Conservation (phyloP, 1,284 basidiomycete species). For the Ustilago hordei region DNA sequence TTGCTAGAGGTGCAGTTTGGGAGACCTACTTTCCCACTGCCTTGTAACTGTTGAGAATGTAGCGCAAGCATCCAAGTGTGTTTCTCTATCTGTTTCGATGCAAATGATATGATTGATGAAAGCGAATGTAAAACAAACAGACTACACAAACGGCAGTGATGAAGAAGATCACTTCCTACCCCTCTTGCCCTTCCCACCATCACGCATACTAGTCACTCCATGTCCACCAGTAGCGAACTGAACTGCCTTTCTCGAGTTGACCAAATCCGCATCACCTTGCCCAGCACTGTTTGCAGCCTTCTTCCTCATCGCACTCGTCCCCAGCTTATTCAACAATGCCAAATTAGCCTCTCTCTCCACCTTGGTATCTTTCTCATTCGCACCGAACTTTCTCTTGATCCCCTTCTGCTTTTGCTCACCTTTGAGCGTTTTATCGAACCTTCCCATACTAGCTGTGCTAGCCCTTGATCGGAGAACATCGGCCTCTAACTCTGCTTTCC, state of each 20-base stretch:
- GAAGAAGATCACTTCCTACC: slow-evolving; percentile 16
- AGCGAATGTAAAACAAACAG: too few relatives aligned
- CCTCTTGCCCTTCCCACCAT: slow-evolving; percentile 42
- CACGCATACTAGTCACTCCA: slow-evolving; percentile 50
- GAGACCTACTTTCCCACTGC: too few relatives aligned
- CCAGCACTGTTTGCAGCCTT: slow-evolving; percentile 66
- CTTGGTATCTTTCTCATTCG: slow-evolving; percentile 77
- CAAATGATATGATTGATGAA: too few relatives aligned
- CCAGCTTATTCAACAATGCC: slow-evolving; percentile 81
- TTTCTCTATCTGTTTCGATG: too few relatives aligned
- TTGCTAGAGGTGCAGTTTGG: too few relatives aligned
- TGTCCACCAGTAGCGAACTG: slow-evolving; percentile 58
- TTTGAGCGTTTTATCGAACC: slow-evolving; percentile 84
- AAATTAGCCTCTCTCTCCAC: slow-evolving; percentile 81
- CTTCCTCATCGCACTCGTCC: slow-evolving; percentile 65
- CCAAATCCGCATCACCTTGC: slow-evolving; percentile 67
- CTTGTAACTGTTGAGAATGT: too few relatives aligned
- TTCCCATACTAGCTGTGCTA: slow-evolving; percentile 92
- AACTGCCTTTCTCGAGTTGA: slow-evolving; percentile 64
- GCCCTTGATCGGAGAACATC: slow-evolving; percentile 82
- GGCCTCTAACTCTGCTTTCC: slow-evolving; percentile 81
- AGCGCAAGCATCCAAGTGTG: too few relatives aligned
- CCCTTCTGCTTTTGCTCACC: slow-evolving; percentile 84
- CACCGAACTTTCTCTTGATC: slow-evolving; percentile 92
- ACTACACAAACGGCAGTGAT: too few relatives aligned